Percentiles rank a stretch among this genome's conserved stretches.
These are phyloP conservation scores for Persicaria tinctoria DNA, from an alignment of 148 eudicot species.

Conservation along the genomic window DNA sequence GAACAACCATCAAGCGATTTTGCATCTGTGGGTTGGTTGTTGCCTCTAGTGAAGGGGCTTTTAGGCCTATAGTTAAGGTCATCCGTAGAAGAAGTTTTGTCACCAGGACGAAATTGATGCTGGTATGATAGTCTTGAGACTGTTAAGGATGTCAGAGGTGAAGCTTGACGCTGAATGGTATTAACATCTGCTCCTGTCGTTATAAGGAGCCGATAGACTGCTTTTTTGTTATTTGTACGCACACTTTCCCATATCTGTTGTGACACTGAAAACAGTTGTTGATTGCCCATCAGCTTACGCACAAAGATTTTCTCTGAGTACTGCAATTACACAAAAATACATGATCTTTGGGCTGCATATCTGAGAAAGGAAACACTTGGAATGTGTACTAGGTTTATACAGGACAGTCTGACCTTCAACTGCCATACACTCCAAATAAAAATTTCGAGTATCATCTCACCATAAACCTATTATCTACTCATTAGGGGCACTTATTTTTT, in stretches of 20 bases:
- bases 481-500: background rate
- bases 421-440: too few species aligned
- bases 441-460: background rate
- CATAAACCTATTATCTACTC: background rate
- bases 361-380: too few species aligned
- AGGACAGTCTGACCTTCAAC: too few species aligned
- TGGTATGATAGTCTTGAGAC: constrained; percentile 31
- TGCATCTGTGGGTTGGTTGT: constrained; percentile 30
- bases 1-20: constrained; percentile 62
- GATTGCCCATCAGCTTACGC: constrained; percentile 49
- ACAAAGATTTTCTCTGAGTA: constrained; percentile 79
- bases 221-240: constrained; percentile 64
- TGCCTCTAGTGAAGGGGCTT: constrained; percentile 28
- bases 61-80: constrained; percentile 27
- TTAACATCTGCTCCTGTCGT: constrained; percentile 67
- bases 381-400: too few species aligned
- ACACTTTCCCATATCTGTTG: constrained; percentile 87
- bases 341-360: background rate
- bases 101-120: constrained; percentile 26
- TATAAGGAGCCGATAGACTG: constrained; percentile 77
- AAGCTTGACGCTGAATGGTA: constrained; percentile 38
- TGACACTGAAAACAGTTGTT: constrained; percentile 49
- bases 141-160: constrained; percentile 26
- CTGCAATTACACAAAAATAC: constrained; percentile 26
- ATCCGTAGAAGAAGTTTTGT: constrained; percentile 30